Percentiles rank a stretch among this genome's conserved stretches.
Evolutionary conservation across 257 asterid genomes (phyloP).

Genomic region (Salvia miltiorrhiza): DNA sequence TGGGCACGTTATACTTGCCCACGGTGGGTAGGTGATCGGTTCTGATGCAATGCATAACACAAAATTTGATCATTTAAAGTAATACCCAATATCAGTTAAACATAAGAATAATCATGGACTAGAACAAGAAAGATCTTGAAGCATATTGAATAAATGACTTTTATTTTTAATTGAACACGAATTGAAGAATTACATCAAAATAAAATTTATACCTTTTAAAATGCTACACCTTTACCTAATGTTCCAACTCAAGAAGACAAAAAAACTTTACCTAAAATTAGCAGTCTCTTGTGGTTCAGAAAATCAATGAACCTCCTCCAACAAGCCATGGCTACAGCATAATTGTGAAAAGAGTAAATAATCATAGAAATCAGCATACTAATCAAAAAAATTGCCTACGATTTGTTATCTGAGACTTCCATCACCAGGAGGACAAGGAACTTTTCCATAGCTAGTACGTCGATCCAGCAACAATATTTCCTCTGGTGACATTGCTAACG

Average conservation of each 20-base stretch:
- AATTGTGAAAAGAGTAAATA: too few relatives aligned
- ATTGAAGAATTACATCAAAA: background rate
- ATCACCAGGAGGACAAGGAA: slow-evolving; percentile 18
- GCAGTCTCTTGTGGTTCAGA: background rate
- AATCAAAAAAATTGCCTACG: background rate
- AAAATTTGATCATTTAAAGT: background rate
- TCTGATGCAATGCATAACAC: background rate
- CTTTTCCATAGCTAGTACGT: slow-evolving; percentile 37
- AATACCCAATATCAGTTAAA: background rate
- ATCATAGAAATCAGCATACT: background rate
- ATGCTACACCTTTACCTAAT: background rate
- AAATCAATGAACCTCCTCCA: background rate
- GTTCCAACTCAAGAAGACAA: background rate
- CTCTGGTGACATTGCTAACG: slow-evolving; percentile 54
- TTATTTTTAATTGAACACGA: slow-evolving; percentile 16
- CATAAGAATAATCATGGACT: background rate
- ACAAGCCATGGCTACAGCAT: too few relatives aligned
- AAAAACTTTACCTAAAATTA: background rate
- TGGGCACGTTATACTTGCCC: too few relatives aligned
- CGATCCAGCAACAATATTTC: slow-evolving; percentile 57
- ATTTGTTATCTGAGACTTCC: slow-evolving; percentile 19
- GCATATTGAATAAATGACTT: background rate
- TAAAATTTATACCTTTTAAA: slow-evolving; percentile 3
- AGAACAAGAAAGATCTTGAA: background rate
- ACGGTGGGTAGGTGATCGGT: too few relatives aligned